These are phyloP conservation scores for Vicia villosa DNA, from an alignment of 306 rosid species.

Conservation along the genomic window DNA sequence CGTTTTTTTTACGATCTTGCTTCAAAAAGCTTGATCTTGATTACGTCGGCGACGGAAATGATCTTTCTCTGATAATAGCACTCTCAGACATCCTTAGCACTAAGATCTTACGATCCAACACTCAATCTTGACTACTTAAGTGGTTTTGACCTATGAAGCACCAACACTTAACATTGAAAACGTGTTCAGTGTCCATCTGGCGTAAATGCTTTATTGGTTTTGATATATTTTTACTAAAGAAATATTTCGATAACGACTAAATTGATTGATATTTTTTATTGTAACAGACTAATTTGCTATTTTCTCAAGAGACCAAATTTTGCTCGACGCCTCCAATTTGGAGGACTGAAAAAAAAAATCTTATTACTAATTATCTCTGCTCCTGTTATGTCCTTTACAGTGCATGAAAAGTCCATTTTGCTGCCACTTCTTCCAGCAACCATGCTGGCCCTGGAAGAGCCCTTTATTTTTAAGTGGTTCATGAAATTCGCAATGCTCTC, in stretches of 20 bases:
- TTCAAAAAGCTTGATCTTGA: too few species aligned
- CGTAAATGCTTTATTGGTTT: not conserved
- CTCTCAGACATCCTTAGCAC: too few species aligned
- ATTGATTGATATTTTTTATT: not conserved
- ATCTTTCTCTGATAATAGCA: too few species aligned
- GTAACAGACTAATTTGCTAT: not conserved
- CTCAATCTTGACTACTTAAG: too few species aligned
- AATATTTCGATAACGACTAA: not conserved
- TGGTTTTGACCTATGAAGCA: too few species aligned
- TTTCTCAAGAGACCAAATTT: not conserved
- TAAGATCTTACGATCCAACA: too few species aligned
- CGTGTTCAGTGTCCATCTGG: too few species aligned
- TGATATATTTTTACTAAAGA: not conserved
- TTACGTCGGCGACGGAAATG: too few species aligned
- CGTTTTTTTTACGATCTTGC: too few species aligned
- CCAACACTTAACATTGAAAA: too few species aligned
- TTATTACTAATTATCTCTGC: constrained; percentile 13
- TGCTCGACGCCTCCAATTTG: not conserved
- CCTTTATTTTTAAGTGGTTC: constrained; percentile 61
- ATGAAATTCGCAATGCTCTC: constrained; percentile 69
- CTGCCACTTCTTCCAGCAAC: constrained; percentile 90
- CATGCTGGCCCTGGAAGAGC: constrained; percentile 80
- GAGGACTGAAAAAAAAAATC: not conserved
- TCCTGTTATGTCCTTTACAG: constrained; percentile 46
- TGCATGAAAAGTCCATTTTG: constrained; percentile 92